Conservation (phyloP, 306 rosid genomes). For the Vachellia collinsii region DNA sequence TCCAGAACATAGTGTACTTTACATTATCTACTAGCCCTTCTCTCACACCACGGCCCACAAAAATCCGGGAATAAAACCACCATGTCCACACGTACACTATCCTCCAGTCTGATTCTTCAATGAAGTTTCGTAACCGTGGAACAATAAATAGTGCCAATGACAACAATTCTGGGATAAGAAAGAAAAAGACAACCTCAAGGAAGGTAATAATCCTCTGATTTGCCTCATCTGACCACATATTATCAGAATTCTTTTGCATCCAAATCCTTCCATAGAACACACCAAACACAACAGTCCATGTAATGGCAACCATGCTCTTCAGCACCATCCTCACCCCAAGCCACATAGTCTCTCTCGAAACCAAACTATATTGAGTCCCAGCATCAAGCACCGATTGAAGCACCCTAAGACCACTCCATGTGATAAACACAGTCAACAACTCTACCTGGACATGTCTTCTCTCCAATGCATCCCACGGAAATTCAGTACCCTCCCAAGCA, state of each 20-base stretch:
- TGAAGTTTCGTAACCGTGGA: slow-evolving; percentile 76
- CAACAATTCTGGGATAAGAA: slow-evolving; percentile 70
- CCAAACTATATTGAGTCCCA: slow-evolving; percentile 94
- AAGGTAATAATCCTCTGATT: slow-evolving; percentile 59
- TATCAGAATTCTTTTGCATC: slow-evolving; percentile 63
- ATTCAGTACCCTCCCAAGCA: slow-evolving; percentile 63
- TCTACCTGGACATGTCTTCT: slow-evolving; percentile 61
- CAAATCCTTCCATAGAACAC: slow-evolving; percentile 81
- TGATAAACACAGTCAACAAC: slow-evolving; percentile 79
- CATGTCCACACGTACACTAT: slow-evolving; percentile 70
- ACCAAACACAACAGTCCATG: slow-evolving; percentile 74
- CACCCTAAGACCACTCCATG: slow-evolving; percentile 77
- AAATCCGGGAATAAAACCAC: slow-evolving; percentile 91
- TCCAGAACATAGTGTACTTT: slow-evolving; percentile 82
- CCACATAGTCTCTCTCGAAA: slow-evolving; percentile 69
- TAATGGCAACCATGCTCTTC: slow-evolving; percentile 64
- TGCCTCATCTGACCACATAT: slow-evolving; percentile 69
- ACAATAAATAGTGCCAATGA: slow-evolving; percentile 64
- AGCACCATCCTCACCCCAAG: slow-evolving; percentile 87
- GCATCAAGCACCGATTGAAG: slow-evolving; percentile 92
- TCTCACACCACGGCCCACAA: slow-evolving; percentile 89
- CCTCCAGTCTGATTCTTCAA: slow-evolving; percentile 68
- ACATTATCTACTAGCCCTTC: slow-evolving; percentile 73
- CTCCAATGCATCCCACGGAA: slow-evolving; percentile 70
- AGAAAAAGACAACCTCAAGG: slow-evolving; percentile 65